phyloP scores from a whole-genome alignment of 192 early-diverging fungal species.

The Rhizoclosmatium sp. region DNA sequence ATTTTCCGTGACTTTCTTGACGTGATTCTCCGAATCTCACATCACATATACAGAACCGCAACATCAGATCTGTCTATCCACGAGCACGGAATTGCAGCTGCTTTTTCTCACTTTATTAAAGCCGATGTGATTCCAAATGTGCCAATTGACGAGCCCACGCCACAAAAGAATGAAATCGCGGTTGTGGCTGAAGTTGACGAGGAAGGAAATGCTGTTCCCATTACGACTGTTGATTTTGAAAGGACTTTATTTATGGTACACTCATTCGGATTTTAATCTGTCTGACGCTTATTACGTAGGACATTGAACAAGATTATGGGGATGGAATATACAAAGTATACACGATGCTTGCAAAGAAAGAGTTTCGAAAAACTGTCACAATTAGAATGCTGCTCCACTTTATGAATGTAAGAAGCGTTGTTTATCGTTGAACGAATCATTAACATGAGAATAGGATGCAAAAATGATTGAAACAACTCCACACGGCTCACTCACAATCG shows the following conservation, averaged over 20 bases:
- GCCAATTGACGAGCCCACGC: background rate
- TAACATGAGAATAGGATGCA: constrained; percentile 45
- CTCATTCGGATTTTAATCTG: background rate
- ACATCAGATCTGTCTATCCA: constrained; percentile 42
- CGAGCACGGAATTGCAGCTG: constrained; percentile 44
- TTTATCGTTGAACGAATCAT: background rate
- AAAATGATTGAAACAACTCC: constrained; percentile 40
- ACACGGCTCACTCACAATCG: constrained; percentile 42
- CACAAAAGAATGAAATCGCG: background rate
- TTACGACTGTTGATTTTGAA: constrained; percentile 3
- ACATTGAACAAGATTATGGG: constrained; percentile 34
- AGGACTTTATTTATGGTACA: background rate
- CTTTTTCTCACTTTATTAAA: constrained; percentile 50
- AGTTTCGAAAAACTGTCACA: constrained; percentile 50
- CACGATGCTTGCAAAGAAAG: constrained; percentile 18
- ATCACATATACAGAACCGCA: constrained; percentile 42
- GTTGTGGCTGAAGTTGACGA: background rate
- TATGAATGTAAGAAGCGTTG: constrained; percentile 22
- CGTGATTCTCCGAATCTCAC: constrained; percentile 42
- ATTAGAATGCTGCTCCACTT: constrained; percentile 49
- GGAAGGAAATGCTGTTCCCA: constrained; percentile 26
- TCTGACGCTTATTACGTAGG: constrained; percentile 22
- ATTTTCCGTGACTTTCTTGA: constrained; percentile 59
- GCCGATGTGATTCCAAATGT: constrained; percentile 44
- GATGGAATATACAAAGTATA: constrained; percentile 46